These are phyloP conservation scores for Telfairia occidentalis DNA, from an alignment of 331 rosid genomes.

Conservation along the genomic window DNA sequence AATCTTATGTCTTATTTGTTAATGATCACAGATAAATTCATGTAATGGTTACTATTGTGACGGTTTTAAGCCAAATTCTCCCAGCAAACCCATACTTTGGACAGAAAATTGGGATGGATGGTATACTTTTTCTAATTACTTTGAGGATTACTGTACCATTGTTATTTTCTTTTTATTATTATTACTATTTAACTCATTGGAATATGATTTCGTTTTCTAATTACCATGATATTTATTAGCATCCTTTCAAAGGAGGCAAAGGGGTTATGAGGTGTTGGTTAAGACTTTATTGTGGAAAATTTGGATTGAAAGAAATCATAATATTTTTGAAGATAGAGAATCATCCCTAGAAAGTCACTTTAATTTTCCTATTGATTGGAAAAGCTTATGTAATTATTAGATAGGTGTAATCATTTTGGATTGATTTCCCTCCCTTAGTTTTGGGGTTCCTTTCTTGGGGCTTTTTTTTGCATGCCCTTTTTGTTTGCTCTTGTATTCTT, in stretches of 20 bases:
- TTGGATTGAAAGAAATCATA: neutral
- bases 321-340: neutral
- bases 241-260: neutral
- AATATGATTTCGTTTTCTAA: neutral
- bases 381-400: too few relatives aligned
- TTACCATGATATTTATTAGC: neutral
- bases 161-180: neutral
- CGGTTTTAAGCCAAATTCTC: slow-evolving; percentile 79
- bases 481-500: too few relatives aligned
- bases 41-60: slow-evolving; percentile 96
- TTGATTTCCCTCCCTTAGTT: too few relatives aligned
- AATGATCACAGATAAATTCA: slow-evolving; percentile 58
- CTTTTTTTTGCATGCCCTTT: too few relatives aligned
- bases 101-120: slow-evolving; percentile 99
- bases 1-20: slow-evolving; percentile 5
- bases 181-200: neutral
- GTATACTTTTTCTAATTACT: slow-evolving; percentile 30
- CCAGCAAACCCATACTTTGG: slow-evolving; percentile 61
- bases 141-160: neutral
- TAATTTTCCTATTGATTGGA: neutral
- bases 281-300: neutral
- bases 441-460: too few relatives aligned
- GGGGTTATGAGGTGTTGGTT: neutral
- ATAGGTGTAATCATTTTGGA: too few relatives aligned
- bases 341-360: neutral